A percentile compares a stretch with the other conserved stretches of the same genome.
These are phyloP conservation scores for Hypomontagnella submonticulosa DNA, from an alignment of 495 filamentous ascomycete genomes.

Conservation along the genomic window DNA sequence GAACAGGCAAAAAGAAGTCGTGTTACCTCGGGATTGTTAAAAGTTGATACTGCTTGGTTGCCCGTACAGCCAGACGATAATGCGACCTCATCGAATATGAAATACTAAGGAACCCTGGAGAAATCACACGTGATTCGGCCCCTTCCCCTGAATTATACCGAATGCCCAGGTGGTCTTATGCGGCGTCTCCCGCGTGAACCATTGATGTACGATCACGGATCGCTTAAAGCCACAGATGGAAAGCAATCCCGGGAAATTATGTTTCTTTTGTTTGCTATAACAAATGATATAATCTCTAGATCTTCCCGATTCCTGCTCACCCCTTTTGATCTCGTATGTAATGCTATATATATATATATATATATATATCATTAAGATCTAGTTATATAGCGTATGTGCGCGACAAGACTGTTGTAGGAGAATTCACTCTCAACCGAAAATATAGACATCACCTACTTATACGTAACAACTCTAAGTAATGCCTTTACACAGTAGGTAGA, in stretches of 20 bases:
- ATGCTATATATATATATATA: background rate
- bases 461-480: conserved; percentile 4
- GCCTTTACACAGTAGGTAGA: background rate
- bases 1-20: background rate
- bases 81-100: conserved; percentile 33
- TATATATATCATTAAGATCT: no score
- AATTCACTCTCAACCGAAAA: no score
- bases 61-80: conserved; percentile 5
- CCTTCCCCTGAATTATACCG: conserved; percentile 36
- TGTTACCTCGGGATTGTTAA: conserved; percentile 7
- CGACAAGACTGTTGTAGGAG: conserved; percentile 1
- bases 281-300: conserved; percentile 4
- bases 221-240: conserved; percentile 12
- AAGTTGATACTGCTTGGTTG: conserved; percentile 32
- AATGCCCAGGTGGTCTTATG: conserved; percentile 9
- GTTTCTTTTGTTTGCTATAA: conserved; percentile 9
- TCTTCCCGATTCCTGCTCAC: conserved; percentile 6
- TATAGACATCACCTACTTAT: background rate
- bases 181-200: conserved; percentile 31
- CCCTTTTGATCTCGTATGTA: background rate
- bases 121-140: conserved; percentile 24
- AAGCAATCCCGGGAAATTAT: conserved; percentile 20
- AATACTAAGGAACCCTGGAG: conserved; percentile 33
- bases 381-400: background rate
- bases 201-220: conserved; percentile 25